Conservation (phyloP, 2,329 filamentous ascomycete species). For the Xylariaceae sp. region DNA sequence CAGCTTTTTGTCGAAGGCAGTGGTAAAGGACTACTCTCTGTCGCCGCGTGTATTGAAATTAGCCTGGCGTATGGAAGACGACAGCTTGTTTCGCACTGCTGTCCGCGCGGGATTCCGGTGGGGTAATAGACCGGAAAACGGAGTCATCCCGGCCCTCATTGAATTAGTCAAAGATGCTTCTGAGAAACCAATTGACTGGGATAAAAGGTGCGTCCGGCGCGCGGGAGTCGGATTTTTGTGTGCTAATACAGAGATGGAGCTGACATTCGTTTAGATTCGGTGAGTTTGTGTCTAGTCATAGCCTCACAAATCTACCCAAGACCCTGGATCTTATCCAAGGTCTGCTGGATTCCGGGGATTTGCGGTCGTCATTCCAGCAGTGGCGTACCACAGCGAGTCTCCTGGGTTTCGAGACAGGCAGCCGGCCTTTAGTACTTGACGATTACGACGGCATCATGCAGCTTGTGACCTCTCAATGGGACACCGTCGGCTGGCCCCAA, state of each 20-base stretch:
- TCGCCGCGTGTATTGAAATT: not conserved
- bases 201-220: slow-evolving; percentile 9
- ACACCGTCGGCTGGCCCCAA: not conserved
- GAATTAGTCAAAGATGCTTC: not conserved
- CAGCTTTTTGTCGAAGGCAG: not conserved
- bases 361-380: slow-evolving; percentile 8
- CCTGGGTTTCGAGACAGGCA: not conserved
- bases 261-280: slow-evolving; percentile 9
- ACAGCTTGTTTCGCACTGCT: slow-evolving; percentile 5
- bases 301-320: not conserved
- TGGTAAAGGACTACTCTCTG: not conserved
- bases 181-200: slow-evolving; percentile 4
- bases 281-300: slow-evolving; percentile 5
- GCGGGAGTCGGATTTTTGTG: not conserved
- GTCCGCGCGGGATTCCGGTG: slow-evolving; percentile 1
- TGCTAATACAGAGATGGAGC: not conserved
- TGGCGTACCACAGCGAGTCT: slow-evolving; percentile 4
- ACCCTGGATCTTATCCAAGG: slow-evolving; percentile 2
- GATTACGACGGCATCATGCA: slow-evolving; percentile 10
- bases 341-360: not conserved
- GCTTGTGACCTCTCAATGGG: slow-evolving; percentile 2
- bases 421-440: not conserved
- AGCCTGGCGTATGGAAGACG: slow-evolving; percentile 5
- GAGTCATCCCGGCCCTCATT: not conserved
- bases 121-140: not conserved